Percentiles rank a stretch among this genome's conserved stretches.
Evolutionary conservation across 2,329 filamentous ascomycete genomes (phyloP).

Genomic region (Emydomyces testavorans): DNA sequence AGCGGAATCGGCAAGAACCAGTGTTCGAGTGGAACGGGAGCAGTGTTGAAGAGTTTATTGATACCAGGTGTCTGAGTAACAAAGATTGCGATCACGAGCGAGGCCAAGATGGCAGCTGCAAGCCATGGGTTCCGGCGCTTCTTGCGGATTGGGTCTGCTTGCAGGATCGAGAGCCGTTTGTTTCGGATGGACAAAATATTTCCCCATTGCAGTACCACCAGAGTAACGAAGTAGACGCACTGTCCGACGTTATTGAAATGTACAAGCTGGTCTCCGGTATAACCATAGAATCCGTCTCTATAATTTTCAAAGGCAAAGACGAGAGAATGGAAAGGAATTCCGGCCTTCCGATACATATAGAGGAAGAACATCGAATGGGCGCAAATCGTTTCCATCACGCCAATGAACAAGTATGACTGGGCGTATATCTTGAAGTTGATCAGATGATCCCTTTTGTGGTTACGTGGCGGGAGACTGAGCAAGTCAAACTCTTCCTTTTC

Average conservation of each 20-base stretch:
- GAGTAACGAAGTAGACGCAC: conserved; percentile 44
- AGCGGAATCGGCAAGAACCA: conserved; percentile 44
- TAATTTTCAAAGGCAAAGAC: conserved; percentile 43
- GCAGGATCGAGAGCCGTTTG: conserved; percentile 42
- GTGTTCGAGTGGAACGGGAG: conserved; percentile 41
- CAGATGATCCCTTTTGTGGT: conserved; percentile 41
- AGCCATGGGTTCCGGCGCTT: conserved; percentile 43
- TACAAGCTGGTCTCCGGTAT: conserved; percentile 36
- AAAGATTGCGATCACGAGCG: conserved; percentile 43
- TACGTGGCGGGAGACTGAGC: conserved; percentile 41
- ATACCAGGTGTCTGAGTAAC: conserved; percentile 44
- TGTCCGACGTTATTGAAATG: conserved; percentile 42
- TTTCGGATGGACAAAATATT: conserved; percentile 44
- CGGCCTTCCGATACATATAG: conserved; percentile 41
- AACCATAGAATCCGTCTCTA: conserved; percentile 40
- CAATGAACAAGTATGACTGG: conserved; percentile 44
- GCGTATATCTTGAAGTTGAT: conserved; percentile 43
- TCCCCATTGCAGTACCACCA: conserved; percentile 45
- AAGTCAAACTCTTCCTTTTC: conserved; percentile 47
- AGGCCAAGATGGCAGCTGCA: conserved; percentile 37
- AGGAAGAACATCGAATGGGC: conserved; percentile 46
- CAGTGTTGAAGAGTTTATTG: conserved; percentile 40
- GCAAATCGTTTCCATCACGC: conserved; percentile 41
- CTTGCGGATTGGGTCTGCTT: conserved; percentile 41
- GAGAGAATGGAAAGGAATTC: conserved; percentile 39